phyloP scores from a whole-genome alignment of 495 filamentous ascomycete genomes.

The Coniosporium apollinis region DNA sequence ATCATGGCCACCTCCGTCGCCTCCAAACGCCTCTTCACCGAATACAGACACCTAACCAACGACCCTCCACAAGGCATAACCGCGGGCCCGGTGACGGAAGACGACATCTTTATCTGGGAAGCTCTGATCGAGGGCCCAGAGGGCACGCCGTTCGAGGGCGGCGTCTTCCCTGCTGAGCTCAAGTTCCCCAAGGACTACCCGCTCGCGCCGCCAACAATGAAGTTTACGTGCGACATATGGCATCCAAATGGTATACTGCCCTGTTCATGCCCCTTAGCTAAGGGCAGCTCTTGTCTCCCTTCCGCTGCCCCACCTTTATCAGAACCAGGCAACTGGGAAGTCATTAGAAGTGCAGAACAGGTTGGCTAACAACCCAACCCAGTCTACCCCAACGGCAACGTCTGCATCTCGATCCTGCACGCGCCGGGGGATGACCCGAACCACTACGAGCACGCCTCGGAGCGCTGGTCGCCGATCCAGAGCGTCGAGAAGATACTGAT shows the following conservation, averaged over 20 bases:
- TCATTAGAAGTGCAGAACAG: background rate
- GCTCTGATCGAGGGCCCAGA: constrained; percentile 89
- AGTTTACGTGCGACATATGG: constrained; percentile 80
- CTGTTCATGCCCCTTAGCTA: background rate
- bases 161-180: constrained; percentile 83
- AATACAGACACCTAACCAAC: constrained; percentile 76
- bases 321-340: too few species aligned
- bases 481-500: constrained; percentile 97
- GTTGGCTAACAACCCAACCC: background rate
- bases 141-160: constrained; percentile 89
- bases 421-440: constrained; percentile 97
- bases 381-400: constrained; percentile 85
- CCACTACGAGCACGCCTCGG: constrained; percentile 92
- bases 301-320: too few species aligned
- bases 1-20: constrained; percentile 37
- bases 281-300: background rate
- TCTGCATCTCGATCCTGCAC: constrained; percentile 97
- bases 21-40: constrained; percentile 87
- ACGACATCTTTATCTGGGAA: constrained; percentile 95
- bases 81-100: constrained; percentile 82
- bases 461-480: constrained; percentile 94
- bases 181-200: constrained; percentile 96
- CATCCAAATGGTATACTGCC: constrained; percentile 73
- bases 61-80: constrained; percentile 88
- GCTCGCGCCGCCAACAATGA: constrained; percentile 83